Conservation (phyloP, 2,329 filamentous ascomycete species). For the Beauveria brongniartii region DNA sequence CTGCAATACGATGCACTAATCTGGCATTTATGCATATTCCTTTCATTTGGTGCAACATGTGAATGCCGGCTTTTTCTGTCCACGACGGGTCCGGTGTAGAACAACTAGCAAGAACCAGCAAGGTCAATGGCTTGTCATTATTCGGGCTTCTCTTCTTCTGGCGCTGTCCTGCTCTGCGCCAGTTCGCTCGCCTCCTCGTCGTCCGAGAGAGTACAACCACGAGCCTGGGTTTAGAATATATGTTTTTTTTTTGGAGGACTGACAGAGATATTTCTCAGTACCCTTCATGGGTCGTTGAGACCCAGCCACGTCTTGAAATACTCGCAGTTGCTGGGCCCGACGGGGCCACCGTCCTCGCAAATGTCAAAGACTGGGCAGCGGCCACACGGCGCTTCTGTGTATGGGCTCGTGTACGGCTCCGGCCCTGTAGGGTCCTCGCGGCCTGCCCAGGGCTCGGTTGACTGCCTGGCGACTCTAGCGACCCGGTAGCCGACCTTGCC, state of each 20-base stretch:
- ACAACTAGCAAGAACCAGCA: neutral
- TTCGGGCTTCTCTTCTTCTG: neutral
- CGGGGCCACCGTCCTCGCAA: slow-evolving; percentile 83
- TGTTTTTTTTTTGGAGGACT: neutral
- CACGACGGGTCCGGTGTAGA: neutral
- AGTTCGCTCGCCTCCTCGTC: neutral
- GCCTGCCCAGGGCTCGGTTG: slow-evolving; percentile 31
- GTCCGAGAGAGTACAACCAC: neutral
- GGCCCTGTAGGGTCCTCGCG: slow-evolving; percentile 30
- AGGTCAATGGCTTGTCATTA: neutral
- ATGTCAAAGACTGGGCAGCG: slow-evolving; percentile 88
- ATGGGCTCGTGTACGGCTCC: slow-evolving; percentile 54
- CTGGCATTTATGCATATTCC: neutral
- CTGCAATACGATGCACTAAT: neutral
- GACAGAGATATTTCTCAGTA: neutral
- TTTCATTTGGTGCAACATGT: neutral
- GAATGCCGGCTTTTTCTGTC: neutral
- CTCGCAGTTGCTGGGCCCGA: slow-evolving; percentile 81
- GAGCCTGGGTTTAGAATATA: neutral
- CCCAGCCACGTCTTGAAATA: slow-evolving; percentile 85
- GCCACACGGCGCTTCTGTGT: slow-evolving; percentile 85
- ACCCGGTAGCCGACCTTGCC: slow-evolving; percentile 46
- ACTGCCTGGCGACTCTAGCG: slow-evolving; percentile 39
- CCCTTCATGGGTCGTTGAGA: slow-evolving; percentile 23
- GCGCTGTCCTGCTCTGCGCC: neutral